Percentiles rank a stretch among this genome's conserved stretches.
Evolutionary conservation across 2,329 filamentous ascomycete genomes (phyloP).

Genomic region (Sarocladium oryzae): DNA sequence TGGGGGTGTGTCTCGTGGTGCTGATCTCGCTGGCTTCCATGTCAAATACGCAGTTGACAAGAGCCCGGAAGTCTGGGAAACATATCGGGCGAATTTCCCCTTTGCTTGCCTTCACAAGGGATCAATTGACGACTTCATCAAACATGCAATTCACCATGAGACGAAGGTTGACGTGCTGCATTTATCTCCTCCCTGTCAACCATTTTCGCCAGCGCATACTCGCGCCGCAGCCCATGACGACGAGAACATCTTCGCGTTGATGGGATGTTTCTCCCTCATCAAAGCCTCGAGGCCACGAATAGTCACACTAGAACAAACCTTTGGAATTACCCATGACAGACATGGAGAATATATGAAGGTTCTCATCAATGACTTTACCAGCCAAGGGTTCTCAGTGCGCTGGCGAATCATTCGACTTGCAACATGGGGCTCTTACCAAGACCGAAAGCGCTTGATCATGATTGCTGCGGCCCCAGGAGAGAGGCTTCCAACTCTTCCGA

Average conservation of each 20-base stretch:
- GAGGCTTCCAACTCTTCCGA: conserved; percentile 57
- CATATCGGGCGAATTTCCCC: conserved; percentile 54
- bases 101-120: conserved; percentile 40
- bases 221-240: conserved; percentile 62
- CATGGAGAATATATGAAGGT: conserved; percentile 51
- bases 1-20: conserved; percentile 64
- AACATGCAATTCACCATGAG: conserved; percentile 16
- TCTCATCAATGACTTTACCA: conserved; percentile 58
- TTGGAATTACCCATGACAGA: conserved; percentile 51
- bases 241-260: conserved; percentile 56
- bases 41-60: conserved; percentile 61
- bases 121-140: conserved; percentile 44
- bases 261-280: conserved; percentile 49
- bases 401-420: conserved; percentile 56
- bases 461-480: conserved; percentile 64
- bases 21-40: conserved; percentile 48
- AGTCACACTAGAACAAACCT: conserved; percentile 74
- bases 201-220: conserved; percentile 68
- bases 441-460: conserved; percentile 46
- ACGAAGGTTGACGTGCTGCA: conserved; percentile 62
- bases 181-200: conserved; percentile 71
- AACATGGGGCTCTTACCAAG: conserved; percentile 45
- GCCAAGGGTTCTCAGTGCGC: conserved; percentile 59
- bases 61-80: conserved; percentile 46
- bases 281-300: conserved; percentile 55